Base-by-base conservation (phyloP, 257 asterid species). In the Gardenia jasminoides region DNA sequence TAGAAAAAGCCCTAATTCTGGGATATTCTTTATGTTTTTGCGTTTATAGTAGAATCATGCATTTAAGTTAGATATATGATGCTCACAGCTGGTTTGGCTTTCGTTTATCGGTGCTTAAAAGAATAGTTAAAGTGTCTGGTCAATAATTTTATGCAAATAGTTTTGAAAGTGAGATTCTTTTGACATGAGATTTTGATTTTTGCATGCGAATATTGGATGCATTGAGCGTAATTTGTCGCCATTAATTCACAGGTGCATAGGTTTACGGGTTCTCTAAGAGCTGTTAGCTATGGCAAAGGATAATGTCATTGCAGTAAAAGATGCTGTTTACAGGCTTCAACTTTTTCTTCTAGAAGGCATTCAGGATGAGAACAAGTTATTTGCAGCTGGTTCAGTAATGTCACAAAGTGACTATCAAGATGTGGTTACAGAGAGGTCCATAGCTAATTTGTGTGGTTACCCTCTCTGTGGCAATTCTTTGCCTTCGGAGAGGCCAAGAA, bases 401-500 rank as follows among this genome's bases (percentile, higher is more conserved):
- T 93, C 94, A 47, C 82, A 28, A 58, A 74, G 83, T 56, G 97
- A 96, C 82, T 93, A 96, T 85, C 82, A 85, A 47, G 98, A 96
- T 82, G 94, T 92, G 74, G 99, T 96, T 83, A 91, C 90, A 6
- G 99, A 96, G 73, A 92, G 99, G 76, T 82, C 92, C 12, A 86
- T 93, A 78, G 91, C 85, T 16, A 73, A 80, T 30, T 73, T 79
- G 85, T 96, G 98, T 76, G 99, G 99, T 77, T 93, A 93, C 82
- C 99, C 98, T 15, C 92, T 96, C 41, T 96, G 98, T 76, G 31
- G 72, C 72, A 90, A 90, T 62, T 61, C 82, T 39, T 83, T 93
- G 82, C 94, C 97, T 59, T 82, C 88, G 13, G 94, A 92, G 80
- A 77, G 87, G 65, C 91, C 93, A 64, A 72, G 85, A 85, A 93